Conservation (phyloP, 2,329 filamentous ascomycete species). For the Alternaria viburni region DNA sequence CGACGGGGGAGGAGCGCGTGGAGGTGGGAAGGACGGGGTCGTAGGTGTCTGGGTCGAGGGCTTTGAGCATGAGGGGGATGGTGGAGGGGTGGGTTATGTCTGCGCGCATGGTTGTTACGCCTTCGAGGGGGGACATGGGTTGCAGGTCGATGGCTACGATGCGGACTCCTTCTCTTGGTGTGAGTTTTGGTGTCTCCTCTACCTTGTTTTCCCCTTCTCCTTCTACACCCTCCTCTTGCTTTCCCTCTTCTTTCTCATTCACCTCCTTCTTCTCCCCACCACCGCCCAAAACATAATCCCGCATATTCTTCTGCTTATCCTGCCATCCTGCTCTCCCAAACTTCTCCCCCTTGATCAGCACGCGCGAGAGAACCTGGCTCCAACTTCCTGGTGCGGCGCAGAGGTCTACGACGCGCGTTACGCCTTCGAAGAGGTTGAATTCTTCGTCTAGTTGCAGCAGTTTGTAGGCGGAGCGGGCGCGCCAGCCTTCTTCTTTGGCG, state of each 20-base stretch:
- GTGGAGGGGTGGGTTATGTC: conserved; percentile 98
- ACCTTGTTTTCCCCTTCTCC: conserved; percentile 12
- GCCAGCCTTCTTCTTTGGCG: conserved; percentile 98
- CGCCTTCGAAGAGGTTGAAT: conserved; percentile 90
- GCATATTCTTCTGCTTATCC: conserved; percentile 75
- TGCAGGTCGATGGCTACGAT: conserved; percentile 97
- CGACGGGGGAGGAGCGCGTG: conserved; percentile 75
- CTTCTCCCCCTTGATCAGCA: conserved; percentile 90
- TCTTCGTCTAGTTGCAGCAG: conserved; percentile 94
- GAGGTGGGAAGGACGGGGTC: conserved; percentile 40
- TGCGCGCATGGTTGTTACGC: conserved; percentile 88
- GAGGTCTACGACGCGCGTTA: conserved; percentile 91
- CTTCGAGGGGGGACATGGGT: conserved; percentile 91
- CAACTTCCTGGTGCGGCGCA: conserved; percentile 96
- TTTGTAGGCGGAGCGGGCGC: conserved; percentile 95
- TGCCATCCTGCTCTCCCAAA: conserved; percentile 88
- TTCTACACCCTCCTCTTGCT: conserved; percentile 19
- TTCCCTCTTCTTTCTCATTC: conserved; percentile 9
- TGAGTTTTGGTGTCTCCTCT: conserved; percentile 32
- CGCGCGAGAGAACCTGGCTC: conserved; percentile 94
- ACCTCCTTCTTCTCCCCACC: conserved; percentile 14
- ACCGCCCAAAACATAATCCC: conserved; percentile 62
- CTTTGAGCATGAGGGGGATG: conserved; percentile 83
- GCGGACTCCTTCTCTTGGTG: conserved; percentile 74
- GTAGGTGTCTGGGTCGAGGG: conserved; percentile 73